Percentiles rank a stretch among this genome's conserved stretches.
Conservation (phyloP, 495 filamentous ascomycete genomes). For the Oleoguttula mirabilis region DNA sequence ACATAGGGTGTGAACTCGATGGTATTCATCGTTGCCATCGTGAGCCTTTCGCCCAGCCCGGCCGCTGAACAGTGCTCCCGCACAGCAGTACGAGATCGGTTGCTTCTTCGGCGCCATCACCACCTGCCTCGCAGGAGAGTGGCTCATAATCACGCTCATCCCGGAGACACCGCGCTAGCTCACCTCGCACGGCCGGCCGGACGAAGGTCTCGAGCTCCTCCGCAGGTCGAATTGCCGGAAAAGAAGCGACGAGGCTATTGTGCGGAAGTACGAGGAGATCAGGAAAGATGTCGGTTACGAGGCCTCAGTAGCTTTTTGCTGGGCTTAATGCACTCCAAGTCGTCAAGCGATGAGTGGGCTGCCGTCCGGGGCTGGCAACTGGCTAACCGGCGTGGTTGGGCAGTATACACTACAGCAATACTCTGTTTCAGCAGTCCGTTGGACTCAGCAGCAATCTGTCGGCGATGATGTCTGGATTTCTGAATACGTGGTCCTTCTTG, state of each 20-base stretch:
- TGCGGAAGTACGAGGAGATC: neutral
- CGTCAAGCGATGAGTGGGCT: neutral
- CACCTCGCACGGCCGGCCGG: neutral
- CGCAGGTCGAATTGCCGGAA: neutral
- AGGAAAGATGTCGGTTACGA: neutral
- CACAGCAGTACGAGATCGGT: constrained; percentile 1
- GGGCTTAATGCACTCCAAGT: constrained; percentile 35
- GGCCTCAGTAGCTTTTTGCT: constrained; percentile 18
- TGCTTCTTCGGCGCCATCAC: constrained; percentile 3
- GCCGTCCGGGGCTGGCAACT: neutral
- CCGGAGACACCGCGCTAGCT: constrained; percentile 3
- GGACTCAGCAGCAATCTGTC: constrained; percentile 23
- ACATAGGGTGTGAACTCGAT: neutral
- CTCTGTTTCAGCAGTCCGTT: constrained; percentile 23
- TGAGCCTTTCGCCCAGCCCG: neutral
- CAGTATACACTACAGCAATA: constrained; percentile 31
- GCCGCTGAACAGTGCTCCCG: neutral
- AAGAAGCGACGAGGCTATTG: constrained; percentile 1
- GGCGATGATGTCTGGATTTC: constrained; percentile 24
- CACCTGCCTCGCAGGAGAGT: neutral
- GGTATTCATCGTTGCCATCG: neutral
- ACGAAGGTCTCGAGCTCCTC: neutral
- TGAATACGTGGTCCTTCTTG: constrained; percentile 28
- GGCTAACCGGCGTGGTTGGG: neutral
- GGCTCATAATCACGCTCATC: neutral